These are phyloP conservation scores for Lactifluus subvellereus DNA, from an alignment of 768 basidiomycete species.

Conservation along the genomic window DNA sequence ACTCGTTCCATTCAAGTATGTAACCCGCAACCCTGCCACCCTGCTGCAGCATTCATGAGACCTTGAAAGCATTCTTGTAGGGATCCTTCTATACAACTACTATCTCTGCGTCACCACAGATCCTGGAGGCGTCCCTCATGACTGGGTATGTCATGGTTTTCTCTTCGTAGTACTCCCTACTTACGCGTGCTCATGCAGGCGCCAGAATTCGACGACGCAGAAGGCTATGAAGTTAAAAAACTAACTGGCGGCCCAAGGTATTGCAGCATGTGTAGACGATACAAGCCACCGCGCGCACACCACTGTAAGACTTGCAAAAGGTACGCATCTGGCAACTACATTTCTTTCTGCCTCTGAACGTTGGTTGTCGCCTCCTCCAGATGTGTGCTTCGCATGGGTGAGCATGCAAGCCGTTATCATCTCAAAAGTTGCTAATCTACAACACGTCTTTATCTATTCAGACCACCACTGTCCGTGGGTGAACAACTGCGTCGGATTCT, in stretches of 20 bases:
- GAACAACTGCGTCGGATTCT: conserved; percentile 90
- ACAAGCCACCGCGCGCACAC: conserved; percentile 86
- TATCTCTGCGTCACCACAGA: conserved; percentile 75
- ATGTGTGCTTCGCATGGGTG: conserved; percentile 88
- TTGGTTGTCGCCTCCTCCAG: conserved; percentile 32
- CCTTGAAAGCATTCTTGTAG: conserved; percentile 57
- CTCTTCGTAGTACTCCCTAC: not conserved
- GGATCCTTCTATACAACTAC: conserved; percentile 84
- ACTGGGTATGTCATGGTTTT: conserved; percentile 54
- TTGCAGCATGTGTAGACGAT: conserved; percentile 79
- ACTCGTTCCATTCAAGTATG: conserved; percentile 90
- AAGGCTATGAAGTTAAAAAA: conserved; percentile 88
- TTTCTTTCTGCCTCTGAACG: not conserved
- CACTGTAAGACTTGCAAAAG: conserved; percentile 87
- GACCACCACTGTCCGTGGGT: conserved; percentile 94
- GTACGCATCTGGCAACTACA: conserved; percentile 37
- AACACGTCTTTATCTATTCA: conserved; percentile 28
- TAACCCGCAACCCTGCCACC: conserved; percentile 10
- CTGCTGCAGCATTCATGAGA: conserved; percentile 12
- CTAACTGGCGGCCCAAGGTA: conserved; percentile 76
- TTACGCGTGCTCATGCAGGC: conserved; percentile 39
- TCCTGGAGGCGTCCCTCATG: conserved; percentile 74
- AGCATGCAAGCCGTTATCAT: conserved; percentile 22
- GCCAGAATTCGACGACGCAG: conserved; percentile 60
- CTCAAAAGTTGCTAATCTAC: not conserved